Percentiles rank a stretch among this genome's conserved stretches.
Evolutionary conservation across 768 basidiomycete species (phyloP).

Genomic region (Panellus pusillus): DNA sequence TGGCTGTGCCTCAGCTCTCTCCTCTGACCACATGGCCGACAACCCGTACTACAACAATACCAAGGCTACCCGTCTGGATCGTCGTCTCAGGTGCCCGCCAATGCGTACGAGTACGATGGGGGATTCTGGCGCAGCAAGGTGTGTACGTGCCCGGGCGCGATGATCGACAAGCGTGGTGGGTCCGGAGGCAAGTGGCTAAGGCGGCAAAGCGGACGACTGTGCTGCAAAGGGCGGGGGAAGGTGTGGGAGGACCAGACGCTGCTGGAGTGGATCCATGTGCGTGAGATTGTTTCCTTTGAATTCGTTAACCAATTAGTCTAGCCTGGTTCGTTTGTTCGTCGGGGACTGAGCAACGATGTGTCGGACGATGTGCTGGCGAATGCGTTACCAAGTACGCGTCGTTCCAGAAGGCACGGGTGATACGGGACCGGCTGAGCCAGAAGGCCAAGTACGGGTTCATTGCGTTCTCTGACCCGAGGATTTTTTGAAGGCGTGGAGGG

Average conservation of each 20-base stretch:
- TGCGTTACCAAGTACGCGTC: constrained; percentile 93
- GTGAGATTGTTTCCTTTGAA: constrained; percentile 29
- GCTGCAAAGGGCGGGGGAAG: constrained; percentile 94
- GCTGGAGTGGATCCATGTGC: constrained; percentile 93
- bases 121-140: constrained; percentile 86
- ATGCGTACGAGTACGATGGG: constrained; percentile 91
- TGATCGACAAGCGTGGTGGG: constrained; percentile 85
- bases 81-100: constrained; percentile 78
- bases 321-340: constrained; percentile 98
- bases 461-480: constrained; percentile 97
- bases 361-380: constrained; percentile 92
- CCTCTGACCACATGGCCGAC: constrained; percentile 27
- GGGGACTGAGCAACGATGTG: constrained; percentile 98
- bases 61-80: constrained; percentile 67
- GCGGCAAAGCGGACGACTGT: constrained; percentile 93
- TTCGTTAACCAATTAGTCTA: constrained; percentile 31
- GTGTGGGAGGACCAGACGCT: constrained; percentile 98
- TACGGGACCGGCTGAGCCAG: constrained; percentile 88
- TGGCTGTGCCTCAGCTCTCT: neutral
- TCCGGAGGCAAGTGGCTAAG: constrained; percentile 82
- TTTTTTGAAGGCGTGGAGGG: constrained; percentile 97
- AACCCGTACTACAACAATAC: constrained; percentile 86
- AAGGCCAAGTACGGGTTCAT: constrained; percentile 99
- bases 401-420: constrained; percentile 94
- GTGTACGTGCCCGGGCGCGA: constrained; percentile 91